Conservation (phyloP, 2,329 filamentous ascomycete species). For the Penicillium sp. region DNA sequence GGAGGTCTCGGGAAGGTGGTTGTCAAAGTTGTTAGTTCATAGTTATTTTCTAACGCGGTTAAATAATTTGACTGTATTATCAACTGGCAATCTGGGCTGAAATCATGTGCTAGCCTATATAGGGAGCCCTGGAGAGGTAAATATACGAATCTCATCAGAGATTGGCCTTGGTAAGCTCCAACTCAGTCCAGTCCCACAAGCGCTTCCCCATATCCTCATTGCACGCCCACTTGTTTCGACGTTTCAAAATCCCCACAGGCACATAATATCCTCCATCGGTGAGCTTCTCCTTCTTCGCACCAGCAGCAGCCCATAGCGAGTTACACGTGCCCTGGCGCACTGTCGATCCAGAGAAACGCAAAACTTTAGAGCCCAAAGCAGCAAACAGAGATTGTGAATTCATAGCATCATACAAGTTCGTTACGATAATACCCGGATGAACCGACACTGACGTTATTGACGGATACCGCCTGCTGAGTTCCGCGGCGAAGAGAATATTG, state of each 20-base stretch:
- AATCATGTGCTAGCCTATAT: background rate
- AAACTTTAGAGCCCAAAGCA: conserved; percentile 11
- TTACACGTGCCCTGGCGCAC: conserved; percentile 26
- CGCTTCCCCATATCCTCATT: conserved; percentile 28
- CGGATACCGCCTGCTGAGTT: conserved; percentile 42
- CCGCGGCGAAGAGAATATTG: conserved; percentile 47
- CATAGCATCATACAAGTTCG: conserved; percentile 30
- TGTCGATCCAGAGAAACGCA: conserved; percentile 22
- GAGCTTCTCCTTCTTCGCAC: conserved; percentile 26
- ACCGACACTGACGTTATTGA: conserved; percentile 42
- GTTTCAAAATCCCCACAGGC: conserved; percentile 31
- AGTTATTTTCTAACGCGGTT: too few species aligned
- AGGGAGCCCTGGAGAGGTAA: background rate
- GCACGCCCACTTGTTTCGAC: conserved; percentile 26
- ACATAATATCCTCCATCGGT: conserved; percentile 33
- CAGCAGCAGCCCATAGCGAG: conserved; percentile 34
- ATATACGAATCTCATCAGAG: background rate
- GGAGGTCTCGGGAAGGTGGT: conserved; percentile 49
- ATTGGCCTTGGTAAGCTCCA: conserved; percentile 25
- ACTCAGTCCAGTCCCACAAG: conserved; percentile 40
- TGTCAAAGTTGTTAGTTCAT: conserved; percentile 33
- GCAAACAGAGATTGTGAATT: conserved; percentile 8
- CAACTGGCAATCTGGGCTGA: background rate
- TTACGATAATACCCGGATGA: conserved; percentile 48
- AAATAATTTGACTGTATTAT: background rate